phyloP scores from a whole-genome alignment of 1,139 yeast genomes.

The Hyphopichia pseudoburtonii region DNA sequence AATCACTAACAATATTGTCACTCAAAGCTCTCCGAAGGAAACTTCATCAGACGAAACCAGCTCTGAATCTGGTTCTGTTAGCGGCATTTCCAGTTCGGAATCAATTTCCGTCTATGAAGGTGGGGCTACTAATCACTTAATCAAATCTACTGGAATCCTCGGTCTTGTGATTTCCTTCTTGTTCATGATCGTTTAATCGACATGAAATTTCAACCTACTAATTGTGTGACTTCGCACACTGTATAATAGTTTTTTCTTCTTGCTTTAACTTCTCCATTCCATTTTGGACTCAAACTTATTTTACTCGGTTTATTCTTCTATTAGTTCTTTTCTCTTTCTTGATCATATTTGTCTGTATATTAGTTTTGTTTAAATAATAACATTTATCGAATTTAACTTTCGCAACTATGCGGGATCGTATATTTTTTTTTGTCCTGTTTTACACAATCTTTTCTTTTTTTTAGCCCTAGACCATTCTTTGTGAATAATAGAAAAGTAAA shows the following conservation, averaged over 20 bases:
- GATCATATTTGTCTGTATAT: no score
- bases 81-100: constrained; percentile 8
- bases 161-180: constrained; percentile 17
- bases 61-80: constrained; percentile 1
- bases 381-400: no score
- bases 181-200: constrained; percentile 7
- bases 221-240: neutral
- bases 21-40: constrained; percentile 24
- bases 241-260: neutral
- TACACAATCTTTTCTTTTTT: no score
- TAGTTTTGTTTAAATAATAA: no score
- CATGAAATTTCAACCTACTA: no score
- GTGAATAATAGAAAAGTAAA: no score
- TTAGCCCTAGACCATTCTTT: no score
- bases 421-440: no score
- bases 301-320: no score
- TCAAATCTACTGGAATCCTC: constrained; percentile 17
- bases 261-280: neutral
- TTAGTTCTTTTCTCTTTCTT: no score
- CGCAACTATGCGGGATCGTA: no score
- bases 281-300: no score
- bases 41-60: constrained; percentile 2
- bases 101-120: constrained; percentile 22
- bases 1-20: constrained; percentile 29
- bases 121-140: constrained; percentile 11